These are phyloP conservation scores for Trichaptum fuscoviolaceum DNA, from an alignment of 768 basidiomycete genomes.

Conservation along the genomic window DNA sequence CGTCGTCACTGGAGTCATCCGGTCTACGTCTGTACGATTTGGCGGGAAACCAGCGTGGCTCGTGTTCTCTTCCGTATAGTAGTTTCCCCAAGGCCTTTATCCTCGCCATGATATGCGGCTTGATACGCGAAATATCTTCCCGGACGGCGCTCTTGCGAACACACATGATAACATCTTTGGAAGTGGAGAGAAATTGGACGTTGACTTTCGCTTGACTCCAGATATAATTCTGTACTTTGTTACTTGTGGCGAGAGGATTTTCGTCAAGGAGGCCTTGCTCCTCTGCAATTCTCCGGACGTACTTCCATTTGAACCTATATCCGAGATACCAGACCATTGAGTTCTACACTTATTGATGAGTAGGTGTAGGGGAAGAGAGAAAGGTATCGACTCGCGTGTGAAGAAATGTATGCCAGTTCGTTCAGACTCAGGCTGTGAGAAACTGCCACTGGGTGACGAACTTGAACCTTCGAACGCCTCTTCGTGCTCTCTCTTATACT, in stretches of 20 bases:
- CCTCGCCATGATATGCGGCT: neutral
- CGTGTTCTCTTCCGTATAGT: neutral
- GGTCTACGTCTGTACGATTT: neutral
- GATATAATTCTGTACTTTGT: neutral
- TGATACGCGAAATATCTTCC: constrained; percentile 14
- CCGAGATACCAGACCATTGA: neutral
- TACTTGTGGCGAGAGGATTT: neutral
- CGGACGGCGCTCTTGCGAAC: constrained; percentile 45
- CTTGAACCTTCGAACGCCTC: no score
- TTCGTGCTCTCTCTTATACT: no score
- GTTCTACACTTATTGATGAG: neutral
- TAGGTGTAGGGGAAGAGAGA: no score
- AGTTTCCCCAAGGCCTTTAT: neutral
- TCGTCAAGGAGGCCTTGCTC: neutral
- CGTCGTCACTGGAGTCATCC: neutral
- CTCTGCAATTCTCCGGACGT: neutral
- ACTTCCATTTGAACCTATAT: neutral
- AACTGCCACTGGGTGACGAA: no score
- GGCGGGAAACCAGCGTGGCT: neutral
- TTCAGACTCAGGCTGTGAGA: no score
- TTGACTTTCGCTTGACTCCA: neutral
- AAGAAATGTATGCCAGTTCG: no score
- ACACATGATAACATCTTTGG: constrained; percentile 19
- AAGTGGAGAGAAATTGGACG: neutral
- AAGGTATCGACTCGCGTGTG: no score